Base-by-base conservation (phyloP, 1,284 basidiomycete genomes). In the Moesziomyces sp. region DNA sequence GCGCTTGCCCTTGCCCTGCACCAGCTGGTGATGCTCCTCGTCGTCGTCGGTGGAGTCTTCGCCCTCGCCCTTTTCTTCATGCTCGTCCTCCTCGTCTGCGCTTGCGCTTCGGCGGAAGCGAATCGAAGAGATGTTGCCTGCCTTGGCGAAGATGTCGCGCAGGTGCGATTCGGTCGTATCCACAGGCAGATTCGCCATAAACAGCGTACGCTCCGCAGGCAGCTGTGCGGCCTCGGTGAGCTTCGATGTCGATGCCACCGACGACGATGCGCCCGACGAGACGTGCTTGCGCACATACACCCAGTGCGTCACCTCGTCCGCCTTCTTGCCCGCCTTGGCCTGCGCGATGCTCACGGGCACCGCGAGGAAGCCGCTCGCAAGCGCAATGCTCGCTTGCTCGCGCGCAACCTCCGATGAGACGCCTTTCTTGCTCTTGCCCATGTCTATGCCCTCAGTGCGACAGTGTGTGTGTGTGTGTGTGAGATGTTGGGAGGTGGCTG, bases 121-220 rank as follows among this genome's bases (percentile, higher is more conserved):
- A 1, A 82, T 65, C 11, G 35, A 23, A 11, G 79, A 68, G 24
- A 83, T 49, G 6, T 65, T 65, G 1, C 81, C 82, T 3, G 76
- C 78, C 23, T 71, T 74, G 4, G 58, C 52, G 48, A 83, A 83
- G 28, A 82, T 56, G 38, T 65, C 58, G 14, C 77, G 56, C 23
- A 83, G 46, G 46, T 72, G 68, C 13, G 48, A 52, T 11, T 78
- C 76, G 21, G 79, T 79, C 4, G 77, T 62, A 61, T 83, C 81
- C 26, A 55, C 43, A 11, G 81, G 81, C 45, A 83, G 38, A 50
- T 83, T 83, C 9, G 77, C 81, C 14, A 82, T 38, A 42, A 83
- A 83, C 21, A 83, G 56, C 24, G 82, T 83, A 9, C 82, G 56
- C 4, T 40, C 78, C 68, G 43, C 45, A 23, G 49, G 79, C 73